Evolutionary conservation across 2,329 filamentous ascomycete genomes (phyloP).

Genomic region (Incumbomyces lentus): DNA sequence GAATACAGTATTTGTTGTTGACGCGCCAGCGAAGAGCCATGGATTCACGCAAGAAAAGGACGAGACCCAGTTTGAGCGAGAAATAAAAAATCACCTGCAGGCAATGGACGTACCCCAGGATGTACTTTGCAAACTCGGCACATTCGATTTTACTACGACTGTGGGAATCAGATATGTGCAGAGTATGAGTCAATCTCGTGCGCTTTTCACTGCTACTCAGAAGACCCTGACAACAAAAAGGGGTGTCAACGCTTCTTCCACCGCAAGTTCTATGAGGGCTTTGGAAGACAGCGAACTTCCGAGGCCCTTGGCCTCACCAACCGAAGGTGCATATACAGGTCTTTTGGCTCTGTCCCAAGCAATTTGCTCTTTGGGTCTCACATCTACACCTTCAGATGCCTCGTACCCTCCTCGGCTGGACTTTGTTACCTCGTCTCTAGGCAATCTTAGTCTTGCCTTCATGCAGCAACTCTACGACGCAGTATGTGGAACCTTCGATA

Average conservation of each 20-base stretch:
- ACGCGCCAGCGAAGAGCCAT: conserved; percentile 50
- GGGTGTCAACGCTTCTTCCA: not conserved
- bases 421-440: conserved; percentile 60
- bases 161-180: conserved; percentile 68
- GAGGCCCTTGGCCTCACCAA: not conserved
- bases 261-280: not conserved
- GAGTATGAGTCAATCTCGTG: conserved; percentile 56
- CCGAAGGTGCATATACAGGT: conserved; percentile 1
- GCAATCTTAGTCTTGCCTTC: conserved; percentile 48
- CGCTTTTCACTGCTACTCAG: not conserved
- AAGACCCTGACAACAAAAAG: not conserved
- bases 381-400: not conserved
- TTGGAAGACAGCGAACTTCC: not conserved
- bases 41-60: conserved; percentile 15
- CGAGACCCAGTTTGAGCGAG: conserved; percentile 53
- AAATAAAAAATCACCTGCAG: conserved; percentile 60
- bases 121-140: conserved; percentile 57
- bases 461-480: conserved; percentile 35
- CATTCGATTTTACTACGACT: conserved; percentile 75
- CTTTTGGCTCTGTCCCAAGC: not conserved
- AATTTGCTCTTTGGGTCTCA: conserved; percentile 1
- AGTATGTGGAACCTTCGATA: conserved; percentile 33
- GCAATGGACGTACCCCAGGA: conserved; percentile 55
- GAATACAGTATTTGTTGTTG: conserved; percentile 88
- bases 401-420: conserved; percentile 12